phyloP scores from a whole-genome alignment of 2,329 filamentous ascomycete genomes.

The Pseudopithomyces chartarum region DNA sequence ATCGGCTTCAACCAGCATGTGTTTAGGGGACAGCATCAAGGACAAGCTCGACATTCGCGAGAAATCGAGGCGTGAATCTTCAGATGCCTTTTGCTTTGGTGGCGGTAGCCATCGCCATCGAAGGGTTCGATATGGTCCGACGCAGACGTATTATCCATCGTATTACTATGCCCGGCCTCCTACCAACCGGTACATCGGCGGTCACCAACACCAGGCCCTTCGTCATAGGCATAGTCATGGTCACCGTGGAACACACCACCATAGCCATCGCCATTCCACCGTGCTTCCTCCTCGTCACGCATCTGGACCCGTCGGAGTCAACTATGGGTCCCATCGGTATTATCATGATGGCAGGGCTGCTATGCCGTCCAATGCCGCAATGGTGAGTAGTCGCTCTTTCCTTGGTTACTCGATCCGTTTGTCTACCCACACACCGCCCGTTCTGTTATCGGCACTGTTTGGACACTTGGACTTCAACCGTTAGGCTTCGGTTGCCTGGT shows the following conservation, averaged over 20 bases:
- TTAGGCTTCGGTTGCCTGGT: neutral
- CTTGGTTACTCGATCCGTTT: conserved; percentile 14
- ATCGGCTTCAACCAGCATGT: conserved; percentile 22
- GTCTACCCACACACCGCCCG: conserved; percentile 19
- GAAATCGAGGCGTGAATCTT: conserved; percentile 12
- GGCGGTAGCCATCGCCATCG: conserved; percentile 12
- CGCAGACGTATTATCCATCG: conserved; percentile 33
- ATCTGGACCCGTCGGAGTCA: conserved; percentile 11
- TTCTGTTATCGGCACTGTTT: conserved; percentile 11
- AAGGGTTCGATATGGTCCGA: conserved; percentile 19
- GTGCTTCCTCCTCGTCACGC: neutral
- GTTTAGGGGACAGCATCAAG: conserved; percentile 25
- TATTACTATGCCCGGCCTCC: conserved; percentile 30
- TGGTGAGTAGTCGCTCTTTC: conserved; percentile 34
- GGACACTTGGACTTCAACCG: conserved; percentile 4
- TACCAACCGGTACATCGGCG: conserved; percentile 11
- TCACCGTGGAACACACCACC: neutral
- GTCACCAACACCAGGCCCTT: neutral
- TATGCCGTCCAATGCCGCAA: conserved; percentile 24
- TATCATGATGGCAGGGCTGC: conserved; percentile 19
- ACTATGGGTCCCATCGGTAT: conserved; percentile 18
- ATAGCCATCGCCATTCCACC: neutral
- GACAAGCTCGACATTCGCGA: conserved; percentile 22
- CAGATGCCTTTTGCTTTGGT: too few species aligned
- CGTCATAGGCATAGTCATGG: neutral